These are phyloP conservation scores for Immersiporthe knoxdaviesiana DNA, from an alignment of 2,329 filamentous ascomycete genomes.

Conservation along the genomic window DNA sequence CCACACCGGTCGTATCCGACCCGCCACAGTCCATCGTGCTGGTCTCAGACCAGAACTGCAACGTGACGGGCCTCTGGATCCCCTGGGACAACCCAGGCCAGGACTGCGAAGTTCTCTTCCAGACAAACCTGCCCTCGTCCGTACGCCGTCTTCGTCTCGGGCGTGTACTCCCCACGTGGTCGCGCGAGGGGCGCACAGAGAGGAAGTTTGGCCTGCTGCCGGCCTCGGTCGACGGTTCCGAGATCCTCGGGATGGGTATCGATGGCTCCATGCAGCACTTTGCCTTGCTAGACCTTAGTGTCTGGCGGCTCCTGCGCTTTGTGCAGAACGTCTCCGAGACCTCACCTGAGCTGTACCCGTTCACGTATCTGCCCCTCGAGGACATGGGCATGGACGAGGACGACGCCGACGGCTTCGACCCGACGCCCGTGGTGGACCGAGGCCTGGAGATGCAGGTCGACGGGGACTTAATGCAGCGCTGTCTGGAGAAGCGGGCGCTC, in stretches of 20 bases:
- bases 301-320: slow-evolving; percentile 72
- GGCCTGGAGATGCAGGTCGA: slow-evolving; percentile 65
- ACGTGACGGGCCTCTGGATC: slow-evolving; percentile 55
- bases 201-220: slow-evolving; percentile 48
- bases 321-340: slow-evolving; percentile 69
- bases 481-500: slow-evolving; percentile 48
- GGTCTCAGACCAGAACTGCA: slow-evolving; percentile 51
- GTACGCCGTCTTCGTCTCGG: slow-evolving; percentile 60
- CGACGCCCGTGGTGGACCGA: slow-evolving; percentile 46
- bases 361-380: slow-evolving; percentile 40
- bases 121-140: slow-evolving; percentile 58
- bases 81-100: slow-evolving; percentile 46
- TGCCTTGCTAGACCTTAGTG: slow-evolving; percentile 61
- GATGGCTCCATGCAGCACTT: slow-evolving; percentile 74
- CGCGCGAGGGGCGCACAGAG: slow-evolving; percentile 35
- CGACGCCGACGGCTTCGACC: slow-evolving; percentile 33
- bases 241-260: slow-evolving; percentile 67
- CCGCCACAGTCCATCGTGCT: slow-evolving; percentile 48
- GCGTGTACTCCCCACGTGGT: slow-evolving; percentile 58
- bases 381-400: slow-evolving; percentile 31
- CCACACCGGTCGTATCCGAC: slow-evolving; percentile 21
- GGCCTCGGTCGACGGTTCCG: slow-evolving; percentile 49
- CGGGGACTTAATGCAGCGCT: slow-evolving; percentile 65
- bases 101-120: slow-evolving; percentile 55
- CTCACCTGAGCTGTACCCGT: slow-evolving; percentile 54